A percentile compares a stretch with the other conserved stretches of the same genome.
Evolutionary conservation across 331 rosid species (phyloP).

Genomic region (Phaseolus coccineus): DNA sequence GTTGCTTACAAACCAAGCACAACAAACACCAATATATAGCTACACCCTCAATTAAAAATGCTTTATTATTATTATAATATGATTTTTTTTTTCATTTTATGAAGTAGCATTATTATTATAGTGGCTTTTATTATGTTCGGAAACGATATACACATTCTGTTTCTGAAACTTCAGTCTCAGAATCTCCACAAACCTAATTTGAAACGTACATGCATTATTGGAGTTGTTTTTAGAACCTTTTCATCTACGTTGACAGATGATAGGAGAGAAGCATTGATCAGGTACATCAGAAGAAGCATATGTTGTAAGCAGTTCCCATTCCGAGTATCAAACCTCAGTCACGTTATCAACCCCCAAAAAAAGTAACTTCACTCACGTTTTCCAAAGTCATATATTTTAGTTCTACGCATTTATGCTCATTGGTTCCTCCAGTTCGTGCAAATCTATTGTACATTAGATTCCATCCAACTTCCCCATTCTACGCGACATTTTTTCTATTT

Average conservation of each 20-base stretch:
- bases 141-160: neutral
- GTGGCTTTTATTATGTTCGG: too few relatives aligned
- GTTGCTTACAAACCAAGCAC: constrained; percentile 43
- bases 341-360: constrained; percentile 17
- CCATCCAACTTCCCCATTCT: constrained; percentile 11
- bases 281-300: constrained; percentile 1
- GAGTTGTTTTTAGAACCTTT: constrained; percentile 4
- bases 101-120: neutral
- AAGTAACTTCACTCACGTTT: constrained; percentile 38
- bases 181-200: constrained; percentile 19
- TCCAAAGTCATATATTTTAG: neutral
- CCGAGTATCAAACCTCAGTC: constrained; percentile 35
- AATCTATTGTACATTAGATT: constrained; percentile 25
- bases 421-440: neutral
- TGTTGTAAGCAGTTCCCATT: constrained; percentile 32
- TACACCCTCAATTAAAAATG: neutral
- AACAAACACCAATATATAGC: neutral
- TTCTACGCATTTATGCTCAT: constrained; percentile 15
- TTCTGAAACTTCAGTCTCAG: constrained; percentile 41
- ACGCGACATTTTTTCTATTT: neutral
- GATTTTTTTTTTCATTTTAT: neutral
- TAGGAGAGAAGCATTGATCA: neutral
- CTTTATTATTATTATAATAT: neutral
- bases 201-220: constrained; percentile 33
- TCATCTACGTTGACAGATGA: constrained; percentile 8